Evolutionary conservation across 352 stramenopile genomes (phyloP), one percentile per base, ranked within the genome.

Genomic region (Sclerospora graminicola): DNA sequence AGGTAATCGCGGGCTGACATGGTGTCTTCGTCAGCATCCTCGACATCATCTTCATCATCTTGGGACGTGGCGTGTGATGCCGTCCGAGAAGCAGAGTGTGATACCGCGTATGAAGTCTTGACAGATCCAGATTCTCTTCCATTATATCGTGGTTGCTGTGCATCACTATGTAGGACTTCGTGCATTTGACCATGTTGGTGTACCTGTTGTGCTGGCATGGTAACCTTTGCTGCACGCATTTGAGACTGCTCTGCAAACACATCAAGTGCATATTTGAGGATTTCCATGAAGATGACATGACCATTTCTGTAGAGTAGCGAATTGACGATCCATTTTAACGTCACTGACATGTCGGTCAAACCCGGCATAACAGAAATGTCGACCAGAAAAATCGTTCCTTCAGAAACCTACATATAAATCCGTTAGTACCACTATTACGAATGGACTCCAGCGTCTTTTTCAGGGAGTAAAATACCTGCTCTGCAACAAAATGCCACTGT

Each of bases 291-390:
- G 20, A 83, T 63, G 36, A 82, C 40, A 48, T 94, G 82, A 5
- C 75, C 78, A 48, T 91, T 89, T 53, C 83, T 76, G 50, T 90
- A 91, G 26, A 91, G 50, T 37, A 94, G 38, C 29, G 77, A 89
- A 45, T 88, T 86, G 33, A 90, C 79, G 57, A 94, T 86, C 75
- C 82, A 91, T 60, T 94, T 94, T 34, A 91, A 62, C 13, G 82
- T 90, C 35, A 87, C 73, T 1, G 75, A 88, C 59, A 90, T 73
- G 30, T 91, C 82, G 2, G 69, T 65, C 15, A 85, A 60, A 5
- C 76, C 78, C 1, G 81, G 77, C 62, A 89, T 85, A 11, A 91
- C 53, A 32, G 70, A 69, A 28, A 94, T 68, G 37, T 91, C 77
- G 2, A 84, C 66, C 50, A 94, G 52, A 49, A 88, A 94, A n/a